Base-by-base conservation (phyloP, 2,329 filamentous ascomycete genomes). In the Epichloe scottii region DNA sequence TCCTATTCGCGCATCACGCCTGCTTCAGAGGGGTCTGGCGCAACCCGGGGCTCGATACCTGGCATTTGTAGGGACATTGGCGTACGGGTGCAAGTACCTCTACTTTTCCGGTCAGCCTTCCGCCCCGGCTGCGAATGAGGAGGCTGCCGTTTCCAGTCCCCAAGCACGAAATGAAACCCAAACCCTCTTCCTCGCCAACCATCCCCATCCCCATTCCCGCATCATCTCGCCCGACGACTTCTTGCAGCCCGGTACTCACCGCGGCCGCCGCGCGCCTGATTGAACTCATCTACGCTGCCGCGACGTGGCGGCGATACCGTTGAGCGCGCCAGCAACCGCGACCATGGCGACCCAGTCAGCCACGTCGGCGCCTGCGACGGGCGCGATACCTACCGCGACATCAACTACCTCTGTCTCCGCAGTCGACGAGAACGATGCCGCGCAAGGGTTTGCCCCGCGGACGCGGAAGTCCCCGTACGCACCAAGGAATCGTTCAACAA, bases 401-500 rank as follows among this genome's bases (percentile, higher is more conserved):
- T 53, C 57, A 30, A 60, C 64, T 50, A 58, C 64, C 23, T 59
- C 65, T 46, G 60, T 57, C 17, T 53, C 60, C 41, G 53, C 54
- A 17, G 53, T 56, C 54, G 60, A 63, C 48, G 62, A 62, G 44
- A 62, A 62, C 41, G 63, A 66, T 48, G 40, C 35, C 6, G 34
- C 34, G 48, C 51, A 47, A n/a, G 55, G 55, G 15, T 42, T 60
- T 23, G 53, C 51, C 14, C 62, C 17, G 51, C 58, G 26, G 26
- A 30, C 26, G 26, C 26, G 34, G 56, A 63, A 21, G 64, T 71
- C 21, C 66, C 69, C 8, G 66, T 73, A 21, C 76, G 78, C 60
- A 76, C 78, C 60, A 78, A 77, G 63, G 77, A 79, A 50, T 71
- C 73, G 6, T 77, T 78, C 62, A 71, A 75, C 55, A 71, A 68